phyloP scores from a whole-genome alignment of 1,139 yeast genomes.

The Magnusiomyces tetraspermus region DNA sequence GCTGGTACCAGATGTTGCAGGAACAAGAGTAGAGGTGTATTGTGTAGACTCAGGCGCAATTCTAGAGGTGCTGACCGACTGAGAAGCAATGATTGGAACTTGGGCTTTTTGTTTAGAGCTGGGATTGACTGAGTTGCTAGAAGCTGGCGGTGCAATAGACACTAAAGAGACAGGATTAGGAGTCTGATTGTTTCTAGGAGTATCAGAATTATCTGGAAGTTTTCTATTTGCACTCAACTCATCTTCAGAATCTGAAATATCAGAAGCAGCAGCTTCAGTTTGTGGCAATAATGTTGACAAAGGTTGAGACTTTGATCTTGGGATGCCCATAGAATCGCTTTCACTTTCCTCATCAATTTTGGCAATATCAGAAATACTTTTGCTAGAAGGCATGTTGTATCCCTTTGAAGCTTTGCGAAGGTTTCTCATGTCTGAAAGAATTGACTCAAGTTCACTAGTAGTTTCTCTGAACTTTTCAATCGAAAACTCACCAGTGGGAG shows the following conservation, averaged over 20 bases:
- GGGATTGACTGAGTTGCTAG: neutral
- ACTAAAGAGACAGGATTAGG: neutral
- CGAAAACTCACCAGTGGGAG: neutral
- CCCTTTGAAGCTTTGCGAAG: conserved; percentile 18
- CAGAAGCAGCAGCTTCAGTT: neutral
- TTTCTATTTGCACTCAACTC: neutral
- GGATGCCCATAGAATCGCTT: neutral
- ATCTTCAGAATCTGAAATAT: neutral
- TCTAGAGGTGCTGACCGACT: neutral
- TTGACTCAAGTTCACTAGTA: conserved; percentile 20
- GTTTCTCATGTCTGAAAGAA: conserved; percentile 20
- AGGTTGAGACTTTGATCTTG: neutral
- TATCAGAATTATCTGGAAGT: neutral
- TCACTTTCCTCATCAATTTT: neutral
- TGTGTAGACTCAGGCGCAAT: neutral
- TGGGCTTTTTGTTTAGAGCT: neutral
- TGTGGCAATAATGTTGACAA: neutral
- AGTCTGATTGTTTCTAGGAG: neutral
- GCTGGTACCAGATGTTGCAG: neutral
- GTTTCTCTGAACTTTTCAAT: conserved; percentile 21
- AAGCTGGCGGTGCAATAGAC: neutral
- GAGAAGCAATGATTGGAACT: neutral
- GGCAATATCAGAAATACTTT: neutral
- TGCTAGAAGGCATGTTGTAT: neutral
- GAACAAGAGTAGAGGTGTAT: neutral